Percentiles rank a stretch among this genome's conserved stretches.
Evolutionary conservation across 805 yeast species (phyloP).

Genomic region (Candida saitoana): DNA sequence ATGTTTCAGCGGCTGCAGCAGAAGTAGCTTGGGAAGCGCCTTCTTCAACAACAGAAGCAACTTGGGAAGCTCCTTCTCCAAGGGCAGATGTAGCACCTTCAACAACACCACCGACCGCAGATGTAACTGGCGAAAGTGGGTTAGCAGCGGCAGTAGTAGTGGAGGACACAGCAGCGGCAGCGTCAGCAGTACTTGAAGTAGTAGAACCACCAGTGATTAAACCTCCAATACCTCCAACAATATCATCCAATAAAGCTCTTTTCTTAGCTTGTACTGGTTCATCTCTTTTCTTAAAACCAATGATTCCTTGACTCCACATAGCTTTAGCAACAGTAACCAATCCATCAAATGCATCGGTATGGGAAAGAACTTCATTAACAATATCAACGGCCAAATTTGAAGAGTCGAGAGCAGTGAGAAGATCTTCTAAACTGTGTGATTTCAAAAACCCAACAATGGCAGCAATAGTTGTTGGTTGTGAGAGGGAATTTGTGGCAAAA

Average conservation of each 20-base stretch:
- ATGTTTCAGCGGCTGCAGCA: background rate
- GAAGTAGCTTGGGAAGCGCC: background rate
- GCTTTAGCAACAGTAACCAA: conserved; percentile 7
- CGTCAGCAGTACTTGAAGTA: background rate
- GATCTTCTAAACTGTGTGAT: conserved; percentile 6
- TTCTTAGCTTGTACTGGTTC: conserved; percentile 3
- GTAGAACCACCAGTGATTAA: background rate
- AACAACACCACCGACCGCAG: background rate
- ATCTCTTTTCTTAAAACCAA: conserved; percentile 3
- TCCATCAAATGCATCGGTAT: conserved; percentile 7
- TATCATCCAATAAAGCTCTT: conserved; percentile 8
- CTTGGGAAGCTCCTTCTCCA: background rate
- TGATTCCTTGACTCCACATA: conserved; percentile 8
- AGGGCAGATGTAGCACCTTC: background rate
- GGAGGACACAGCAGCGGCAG: background rate
- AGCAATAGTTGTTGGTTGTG: conserved; percentile 7
- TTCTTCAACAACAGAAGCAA: background rate
- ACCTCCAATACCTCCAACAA: conserved; percentile 6
- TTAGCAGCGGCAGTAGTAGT: background rate
- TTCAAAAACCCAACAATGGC: conserved; percentile 9
- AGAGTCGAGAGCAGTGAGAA: conserved; percentile 9
- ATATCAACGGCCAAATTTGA: conserved; percentile 12
- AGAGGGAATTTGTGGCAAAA: conserved; percentile 7
- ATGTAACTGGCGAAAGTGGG: background rate
- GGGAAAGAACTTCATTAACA: conserved; percentile 10